A percentile compares a stretch with the other conserved stretches of the same genome.
Conservation (phyloP, 2,329 filamentous ascomycete species). For the Trichoderma polysporum region DNA sequence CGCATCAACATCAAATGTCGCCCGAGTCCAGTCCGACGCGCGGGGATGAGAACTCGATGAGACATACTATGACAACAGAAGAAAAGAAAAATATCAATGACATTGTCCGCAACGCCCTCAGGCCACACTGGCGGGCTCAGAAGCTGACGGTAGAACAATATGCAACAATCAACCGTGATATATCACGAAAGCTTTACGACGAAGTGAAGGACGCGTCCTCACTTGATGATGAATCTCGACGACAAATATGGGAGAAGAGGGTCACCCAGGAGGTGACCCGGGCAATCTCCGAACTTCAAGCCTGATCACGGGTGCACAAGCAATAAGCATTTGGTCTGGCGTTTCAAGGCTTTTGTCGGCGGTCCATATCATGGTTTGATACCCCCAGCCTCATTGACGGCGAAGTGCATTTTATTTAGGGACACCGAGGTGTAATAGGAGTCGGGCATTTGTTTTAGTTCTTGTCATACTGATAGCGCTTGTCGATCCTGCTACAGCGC, state of each 20-base stretch:
- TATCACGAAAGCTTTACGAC: slow-evolving; percentile 86
- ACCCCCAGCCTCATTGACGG: slow-evolving; percentile 23
- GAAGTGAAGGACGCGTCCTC: slow-evolving; percentile 54
- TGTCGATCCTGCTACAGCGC: slow-evolving; percentile 14
- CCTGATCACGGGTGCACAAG: slow-evolving; percentile 36
- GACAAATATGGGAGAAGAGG: slow-evolving; percentile 71
- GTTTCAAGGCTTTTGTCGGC: slow-evolving; percentile 22
- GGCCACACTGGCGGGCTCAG: slow-evolving; percentile 77
- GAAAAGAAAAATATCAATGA: slow-evolving; percentile 86
- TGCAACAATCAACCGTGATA: slow-evolving; percentile 83
- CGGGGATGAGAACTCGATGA: slow-evolving; percentile 57
- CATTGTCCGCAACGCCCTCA: slow-evolving; percentile 80
- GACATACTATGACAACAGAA: slow-evolving; percentile 67
- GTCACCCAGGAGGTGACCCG: slow-evolving; percentile 76
- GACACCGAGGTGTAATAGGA: slow-evolving; percentile 21
- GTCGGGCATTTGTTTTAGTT: slow-evolving; percentile 21
- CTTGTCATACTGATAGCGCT: slow-evolving; percentile 17
- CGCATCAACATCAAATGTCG: slow-evolving; percentile 41
- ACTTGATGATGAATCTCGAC: slow-evolving; percentile 65
- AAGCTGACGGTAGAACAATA: slow-evolving; percentile 86
- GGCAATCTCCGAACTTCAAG: slow-evolving; percentile 62
- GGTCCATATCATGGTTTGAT: slow-evolving; percentile 23
- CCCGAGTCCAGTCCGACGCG: slow-evolving; percentile 33
- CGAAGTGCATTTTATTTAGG: slow-evolving; percentile 20
- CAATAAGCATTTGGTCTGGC: slow-evolving; percentile 21